Percentiles rank a stretch among this genome's conserved stretches.
These are phyloP conservation scores for Colletotrichum karsti DNA, from an alignment of 2,329 filamentous ascomycete species.

Conservation along the genomic window DNA sequence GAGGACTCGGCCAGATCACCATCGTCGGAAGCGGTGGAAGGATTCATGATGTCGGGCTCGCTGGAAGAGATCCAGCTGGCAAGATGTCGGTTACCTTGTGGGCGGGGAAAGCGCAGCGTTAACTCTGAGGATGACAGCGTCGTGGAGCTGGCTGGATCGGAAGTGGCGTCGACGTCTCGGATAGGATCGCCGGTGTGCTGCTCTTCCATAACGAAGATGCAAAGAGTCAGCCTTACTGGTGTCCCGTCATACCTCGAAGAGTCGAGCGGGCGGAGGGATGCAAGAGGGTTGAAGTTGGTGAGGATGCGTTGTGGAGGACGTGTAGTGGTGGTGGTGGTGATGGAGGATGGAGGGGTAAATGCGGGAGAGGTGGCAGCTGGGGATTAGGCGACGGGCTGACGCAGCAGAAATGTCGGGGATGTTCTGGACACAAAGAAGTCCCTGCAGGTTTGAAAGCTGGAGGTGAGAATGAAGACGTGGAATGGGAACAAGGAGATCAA, in stretches of 20 bases:
- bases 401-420: background rate
- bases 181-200: constrained; percentile 37
- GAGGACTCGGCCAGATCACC: constrained; percentile 60
- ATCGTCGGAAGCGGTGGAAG: constrained; percentile 50
- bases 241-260: constrained; percentile 47
- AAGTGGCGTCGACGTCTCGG: constrained; percentile 17
- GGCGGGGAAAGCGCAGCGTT: constrained; percentile 64
- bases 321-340: constrained; percentile 11
- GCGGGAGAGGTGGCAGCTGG: constrained; percentile 20
- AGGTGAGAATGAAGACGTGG: background rate
- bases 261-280: constrained; percentile 15
- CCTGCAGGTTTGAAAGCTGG: background rate
- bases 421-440: constrained; percentile 5
- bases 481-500: background rate
- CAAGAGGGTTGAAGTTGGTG: background rate
- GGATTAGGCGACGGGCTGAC: constrained; percentile 20
- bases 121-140: constrained; percentile 53
- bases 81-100: constrained; percentile 62
- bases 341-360: constrained; percentile 28
- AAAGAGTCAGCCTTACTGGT: constrained; percentile 40
- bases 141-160: constrained; percentile 34
- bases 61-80: constrained; percentile 69
- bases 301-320: background rate
- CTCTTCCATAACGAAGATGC: constrained; percentile 62
- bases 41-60: constrained; percentile 64